Base-by-base conservation (phyloP, 192 early-diverging fungal species). In the Backusella mclennaniae region DNA sequence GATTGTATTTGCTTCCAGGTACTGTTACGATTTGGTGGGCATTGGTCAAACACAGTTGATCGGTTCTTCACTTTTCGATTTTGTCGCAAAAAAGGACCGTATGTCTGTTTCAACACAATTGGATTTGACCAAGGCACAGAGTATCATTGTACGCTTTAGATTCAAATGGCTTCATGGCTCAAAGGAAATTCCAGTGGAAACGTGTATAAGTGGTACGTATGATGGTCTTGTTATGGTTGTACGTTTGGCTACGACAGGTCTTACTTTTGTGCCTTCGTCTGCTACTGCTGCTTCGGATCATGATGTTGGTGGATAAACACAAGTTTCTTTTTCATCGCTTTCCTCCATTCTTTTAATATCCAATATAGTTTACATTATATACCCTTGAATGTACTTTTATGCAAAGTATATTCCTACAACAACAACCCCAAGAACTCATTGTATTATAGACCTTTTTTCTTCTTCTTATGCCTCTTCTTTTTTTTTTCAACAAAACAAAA, bases 221-320 rank as follows among this genome's bases (percentile, higher is more conserved):
- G 77, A 78, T 59, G 66, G 71, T 14, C 19, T 78, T 35, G 77
- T 78, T 9, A 74, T 78, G 77, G 77, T 74, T 29, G 46, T 68
- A 21, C 77, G 77, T 21, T 31, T 69, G 33, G 56, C 23, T 63
- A 63, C 56, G 8, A 63, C 21, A 63, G 8, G 12, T 63, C 12
- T 63, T 29, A 12, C 23, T 0, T 49, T 49, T 14, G 26, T 29
- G 8, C 56, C 56, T 29, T 23, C 23, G 11, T 29, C 56, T 63
- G 19, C 19, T 49, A 49, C 6, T 49, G 15, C 46, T n/a, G 6
- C 46, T 49, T 49, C 46, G 0, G 19, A 8, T 49, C 19, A 49
- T 21, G 46, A n/a, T 5, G 46, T n/a, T 49, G 46, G 17, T n/a
- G 46, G 17, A n/a, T 49, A 49, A n/a, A 19, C 15, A 19, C n/a